Evolutionary conservation across 1,284 basidiomycete species (phyloP), one percentile per base, ranked within the genome.

Genomic region (Sporisorium reilianum): DNA sequence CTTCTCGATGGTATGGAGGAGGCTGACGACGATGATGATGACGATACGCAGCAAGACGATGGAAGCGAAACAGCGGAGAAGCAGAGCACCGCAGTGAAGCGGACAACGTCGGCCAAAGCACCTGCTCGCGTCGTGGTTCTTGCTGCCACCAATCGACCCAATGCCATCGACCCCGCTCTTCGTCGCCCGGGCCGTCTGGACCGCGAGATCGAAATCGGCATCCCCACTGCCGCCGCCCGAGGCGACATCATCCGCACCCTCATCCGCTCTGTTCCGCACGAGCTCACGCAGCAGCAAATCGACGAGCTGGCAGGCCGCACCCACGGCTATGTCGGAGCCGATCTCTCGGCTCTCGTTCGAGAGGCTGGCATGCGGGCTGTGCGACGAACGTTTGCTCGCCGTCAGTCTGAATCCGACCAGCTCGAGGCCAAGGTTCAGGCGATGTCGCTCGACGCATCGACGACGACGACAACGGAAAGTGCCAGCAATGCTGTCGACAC

Each of bases 311-410:
- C 95, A 0, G 87, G 89, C 16, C 89, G 90, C 26, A 95, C 95
- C 1, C 95, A 99, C 78, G 97, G 97, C 0, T 99, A 96, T 82
- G 97, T 99, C 51, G 97, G 97, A 9, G 97, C 97, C 2, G 97
- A 99, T 85, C 88, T 99, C 32, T 90, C 91, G 48, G 93, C 95
- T 0, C 90, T 98, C 48, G 90, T 99, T 25, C 91, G 96, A 23
- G 94, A 97, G 86, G 94, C 95, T 8, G 95, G 95, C 2, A 94
- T 95, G 9, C 85, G 90, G 11, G 93, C 95, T 2, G 96, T 98
- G 81, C 94, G 95, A 79, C 90, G 92, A 3, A 62, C 68, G 1
- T 71, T 71, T 32, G 63, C 76, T 49, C 69, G 59, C 12, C 60
- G 61, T 41, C 53, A 53, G 23, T 30, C 45, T 22, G 25, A 22